Conservation (phyloP, 345 rosid species). For the Sisymbrium irio region DNA sequence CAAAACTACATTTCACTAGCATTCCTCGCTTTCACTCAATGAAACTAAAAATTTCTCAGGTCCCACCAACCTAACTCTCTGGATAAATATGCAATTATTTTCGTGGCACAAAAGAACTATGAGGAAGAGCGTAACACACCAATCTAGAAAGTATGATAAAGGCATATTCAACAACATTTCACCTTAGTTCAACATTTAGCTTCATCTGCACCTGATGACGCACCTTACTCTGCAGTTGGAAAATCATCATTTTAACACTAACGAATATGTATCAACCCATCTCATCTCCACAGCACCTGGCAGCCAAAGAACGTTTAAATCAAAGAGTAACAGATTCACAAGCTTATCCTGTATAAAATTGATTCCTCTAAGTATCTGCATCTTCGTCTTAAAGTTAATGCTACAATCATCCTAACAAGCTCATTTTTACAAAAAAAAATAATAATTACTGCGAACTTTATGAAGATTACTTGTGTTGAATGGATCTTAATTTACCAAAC, state of each 20-base stretch:
- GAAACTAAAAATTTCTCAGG: not conserved
- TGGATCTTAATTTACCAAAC: constrained; percentile 54
- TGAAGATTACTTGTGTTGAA: not conserved
- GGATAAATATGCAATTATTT: not conserved
- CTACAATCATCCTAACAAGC: not conserved
- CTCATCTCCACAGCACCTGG: constrained; percentile 97
- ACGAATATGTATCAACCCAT: constrained; percentile 73
- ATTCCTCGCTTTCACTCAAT: not conserved
- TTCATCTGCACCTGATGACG: constrained; percentile 73
- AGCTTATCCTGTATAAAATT: not conserved
- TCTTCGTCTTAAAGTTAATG: not conserved
- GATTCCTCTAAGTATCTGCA: not conserved
- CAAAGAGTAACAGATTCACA: not conserved
- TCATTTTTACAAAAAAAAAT: not conserved
- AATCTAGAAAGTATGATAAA: not conserved
- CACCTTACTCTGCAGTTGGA: constrained; percentile 65
- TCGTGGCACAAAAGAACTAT: not conserved
- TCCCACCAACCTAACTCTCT: not conserved
- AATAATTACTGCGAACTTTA: no score
- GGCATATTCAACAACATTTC: constrained; percentile 37
- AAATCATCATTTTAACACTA: not conserved
- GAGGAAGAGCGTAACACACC: not conserved
- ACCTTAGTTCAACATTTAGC: constrained; percentile 75
- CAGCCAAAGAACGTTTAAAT: not conserved
- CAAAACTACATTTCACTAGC: not conserved